Evolutionary conservation across 352 stramenopile genomes (phyloP).

Genomic region (Globisporangium paroecandrum): DNA sequence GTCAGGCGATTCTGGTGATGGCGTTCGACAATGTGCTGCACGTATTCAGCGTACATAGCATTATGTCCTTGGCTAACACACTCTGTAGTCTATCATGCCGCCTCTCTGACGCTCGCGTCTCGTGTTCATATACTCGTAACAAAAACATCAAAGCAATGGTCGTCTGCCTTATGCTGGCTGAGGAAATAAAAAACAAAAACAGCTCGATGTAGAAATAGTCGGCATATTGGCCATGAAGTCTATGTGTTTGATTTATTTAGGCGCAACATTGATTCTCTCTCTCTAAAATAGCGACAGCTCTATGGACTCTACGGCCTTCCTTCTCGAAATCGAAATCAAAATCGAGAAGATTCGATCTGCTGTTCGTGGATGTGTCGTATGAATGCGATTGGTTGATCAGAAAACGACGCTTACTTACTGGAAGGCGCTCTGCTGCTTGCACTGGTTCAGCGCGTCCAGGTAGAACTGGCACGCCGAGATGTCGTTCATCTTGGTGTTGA

Average conservation of each 20-base stretch:
- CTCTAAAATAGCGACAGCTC: not conserved
- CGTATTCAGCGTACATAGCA: too few species aligned
- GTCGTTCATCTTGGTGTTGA: slow-evolving; percentile 75
- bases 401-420: slow-evolving; percentile 25
- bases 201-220: not conserved
- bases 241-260: slow-evolving; percentile 8
- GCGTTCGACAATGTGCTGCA: too few species aligned
- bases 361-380: not conserved
- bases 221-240: slow-evolving; percentile 3
- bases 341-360: not conserved
- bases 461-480: slow-evolving; percentile 83
- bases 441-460: slow-evolving; percentile 77
- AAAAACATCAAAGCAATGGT: not conserved
- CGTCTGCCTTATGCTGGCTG: not conserved
- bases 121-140: not conserved
- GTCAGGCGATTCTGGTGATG: too few species aligned
- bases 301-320: not conserved
- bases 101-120: not conserved
- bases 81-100: not conserved
- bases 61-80: too few species aligned
- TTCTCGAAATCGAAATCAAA: not conserved
- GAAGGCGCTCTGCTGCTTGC: slow-evolving; percentile 72
- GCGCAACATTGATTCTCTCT: not conserved
- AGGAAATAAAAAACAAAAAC: not conserved
- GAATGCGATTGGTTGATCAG: not conserved